phyloP scores from a whole-genome alignment of 2,329 filamentous ascomycete species.

The Verticillium zaregamsianum region DNA sequence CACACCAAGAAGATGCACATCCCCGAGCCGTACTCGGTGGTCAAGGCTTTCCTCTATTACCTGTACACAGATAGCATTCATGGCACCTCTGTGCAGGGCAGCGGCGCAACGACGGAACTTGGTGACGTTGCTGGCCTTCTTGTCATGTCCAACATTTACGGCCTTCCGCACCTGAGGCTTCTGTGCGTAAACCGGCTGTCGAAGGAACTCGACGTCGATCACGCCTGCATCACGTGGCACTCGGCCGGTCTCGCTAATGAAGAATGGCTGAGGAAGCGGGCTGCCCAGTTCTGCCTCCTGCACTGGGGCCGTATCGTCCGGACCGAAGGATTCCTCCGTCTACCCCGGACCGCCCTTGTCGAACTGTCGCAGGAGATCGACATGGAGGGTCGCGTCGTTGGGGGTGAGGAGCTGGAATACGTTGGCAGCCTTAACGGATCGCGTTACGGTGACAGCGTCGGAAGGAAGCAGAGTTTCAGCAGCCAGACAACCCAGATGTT shows the following conservation, averaged over 20 bases:
- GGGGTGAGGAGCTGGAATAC: slow-evolving; percentile 74
- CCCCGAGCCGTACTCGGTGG: slow-evolving; percentile 89
- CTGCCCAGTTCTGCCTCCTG: slow-evolving; percentile 82
- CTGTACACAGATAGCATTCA: slow-evolving; percentile 93
- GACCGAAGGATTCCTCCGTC: slow-evolving; percentile 76
- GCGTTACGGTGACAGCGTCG: slow-evolving; percentile 37
- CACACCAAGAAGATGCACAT: slow-evolving; percentile 98
- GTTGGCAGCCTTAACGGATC: slow-evolving; percentile 45
- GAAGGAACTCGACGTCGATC: slow-evolving; percentile 88
- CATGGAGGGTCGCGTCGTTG: slow-evolving; percentile 84
- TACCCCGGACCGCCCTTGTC: slow-evolving; percentile 76
- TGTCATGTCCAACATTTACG: slow-evolving; percentile 97
- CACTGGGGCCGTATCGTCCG: slow-evolving; percentile 95
- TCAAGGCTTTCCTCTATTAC: slow-evolving; percentile 92
- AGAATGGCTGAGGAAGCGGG: slow-evolving; percentile 87
- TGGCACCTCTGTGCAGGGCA: slow-evolving; percentile 41
- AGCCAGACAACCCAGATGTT: slow-evolving; percentile 55
- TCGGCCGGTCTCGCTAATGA: slow-evolving; percentile 85
- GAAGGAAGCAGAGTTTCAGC: slow-evolving; percentile 55
- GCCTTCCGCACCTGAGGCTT: slow-evolving; percentile 87
- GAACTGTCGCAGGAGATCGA: slow-evolving; percentile 93
- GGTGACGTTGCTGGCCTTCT: slow-evolving; percentile 89
- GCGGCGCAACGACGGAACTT: slow-evolving; percentile 72
- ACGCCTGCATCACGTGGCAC: slow-evolving; percentile 95
- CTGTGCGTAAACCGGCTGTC: slow-evolving; percentile 87